Conservation (phyloP, 768 basidiomycete species). For the Tricholoma terreum region DNA sequence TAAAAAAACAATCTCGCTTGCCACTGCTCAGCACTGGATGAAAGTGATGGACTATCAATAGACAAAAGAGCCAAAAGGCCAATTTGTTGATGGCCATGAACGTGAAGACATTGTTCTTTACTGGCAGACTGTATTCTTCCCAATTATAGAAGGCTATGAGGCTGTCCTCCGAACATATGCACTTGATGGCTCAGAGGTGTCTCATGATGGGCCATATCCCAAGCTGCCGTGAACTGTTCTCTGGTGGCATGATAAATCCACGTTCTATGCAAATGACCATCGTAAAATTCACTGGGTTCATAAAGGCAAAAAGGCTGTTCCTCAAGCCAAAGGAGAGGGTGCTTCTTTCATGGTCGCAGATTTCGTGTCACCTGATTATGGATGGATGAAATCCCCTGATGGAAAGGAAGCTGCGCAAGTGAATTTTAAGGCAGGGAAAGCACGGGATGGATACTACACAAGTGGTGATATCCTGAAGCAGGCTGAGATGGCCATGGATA, state of each 20-base stretch:
- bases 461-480: slow-evolving; percentile 24
- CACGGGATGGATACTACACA: slow-evolving; percentile 24
- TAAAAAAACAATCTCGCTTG: slow-evolving; percentile 10
- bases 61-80: slow-evolving; percentile 20
- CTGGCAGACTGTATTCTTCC: slow-evolving; percentile 21
- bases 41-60: slow-evolving; percentile 24
- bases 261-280: slow-evolving; percentile 29
- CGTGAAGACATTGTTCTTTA: slow-evolving; percentile 31
- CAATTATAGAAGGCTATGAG: slow-evolving; percentile 11
- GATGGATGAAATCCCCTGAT: slow-evolving; percentile 24
- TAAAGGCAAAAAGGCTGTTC: slow-evolving; percentile 1
- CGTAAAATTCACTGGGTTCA: slow-evolving; percentile 21
- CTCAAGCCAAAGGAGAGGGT: slow-evolving; percentile 23
- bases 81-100: slow-evolving; percentile 36
- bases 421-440: slow-evolving; percentile 23
- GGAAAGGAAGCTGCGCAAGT: slow-evolving; percentile 13
- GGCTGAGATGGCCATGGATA: slow-evolving; percentile 20
- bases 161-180: slow-evolving; percentile 5
- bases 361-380: slow-evolving; percentile 31
- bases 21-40: slow-evolving; percentile 32
- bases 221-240: slow-evolving; percentile 10
- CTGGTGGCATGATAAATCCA: slow-evolving; percentile 29
- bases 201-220: not conserved
- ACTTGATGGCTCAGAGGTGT: slow-evolving; percentile 4
- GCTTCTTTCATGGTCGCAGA: slow-evolving; percentile 33